These are phyloP conservation scores for Fusarium denticulatum DNA, from an alignment of 2,329 filamentous ascomycete species.

Conservation along the genomic window DNA sequence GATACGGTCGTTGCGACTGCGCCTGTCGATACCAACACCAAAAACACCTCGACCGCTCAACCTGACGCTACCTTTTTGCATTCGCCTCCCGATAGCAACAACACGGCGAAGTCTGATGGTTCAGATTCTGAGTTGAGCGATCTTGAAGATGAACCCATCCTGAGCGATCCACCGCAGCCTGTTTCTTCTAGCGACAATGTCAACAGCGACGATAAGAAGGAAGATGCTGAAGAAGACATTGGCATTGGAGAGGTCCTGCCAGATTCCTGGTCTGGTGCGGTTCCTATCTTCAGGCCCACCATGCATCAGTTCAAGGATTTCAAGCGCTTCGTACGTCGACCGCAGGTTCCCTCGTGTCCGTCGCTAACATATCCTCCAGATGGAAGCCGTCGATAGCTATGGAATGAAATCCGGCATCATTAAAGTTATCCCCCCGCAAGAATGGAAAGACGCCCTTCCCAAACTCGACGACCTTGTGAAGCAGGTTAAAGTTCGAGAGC, in stretches of 20 bases:
- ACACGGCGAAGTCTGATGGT: conserved; percentile 65
- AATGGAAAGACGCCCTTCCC: conserved; percentile 88
- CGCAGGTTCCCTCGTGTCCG: neutral
- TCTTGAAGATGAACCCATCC: conserved; percentile 64
- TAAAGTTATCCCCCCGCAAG: conserved; percentile 91
- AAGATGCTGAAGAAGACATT: conserved; percentile 67
- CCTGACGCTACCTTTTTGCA: conserved; percentile 61
- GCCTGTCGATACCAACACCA: conserved; percentile 42
- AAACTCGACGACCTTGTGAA: conserved; percentile 87
- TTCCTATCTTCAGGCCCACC: conserved; percentile 94
- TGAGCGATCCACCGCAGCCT: conserved; percentile 47
- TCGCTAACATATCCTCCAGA: conserved; percentile 56
- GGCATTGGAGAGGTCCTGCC: conserved; percentile 84
- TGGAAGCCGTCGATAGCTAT: conserved; percentile 87
- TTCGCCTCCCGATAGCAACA: conserved; percentile 72
- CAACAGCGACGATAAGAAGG: conserved; percentile 49
- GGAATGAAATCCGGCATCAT: conserved; percentile 98
- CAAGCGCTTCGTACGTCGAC: conserved; percentile 78
- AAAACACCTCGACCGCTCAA: conserved; percentile 49
- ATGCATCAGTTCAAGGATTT: conserved; percentile 97
- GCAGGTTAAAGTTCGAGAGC: conserved; percentile 91
- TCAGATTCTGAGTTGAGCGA: conserved; percentile 75
- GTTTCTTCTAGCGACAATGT: conserved; percentile 40
- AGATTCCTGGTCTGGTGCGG: conserved; percentile 88
- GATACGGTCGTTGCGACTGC: conserved; percentile 43